These are phyloP conservation scores for Nakaseomyces glabratus DNA, from an alignment of 1,139 yeast species.

Conservation along the genomic window DNA sequence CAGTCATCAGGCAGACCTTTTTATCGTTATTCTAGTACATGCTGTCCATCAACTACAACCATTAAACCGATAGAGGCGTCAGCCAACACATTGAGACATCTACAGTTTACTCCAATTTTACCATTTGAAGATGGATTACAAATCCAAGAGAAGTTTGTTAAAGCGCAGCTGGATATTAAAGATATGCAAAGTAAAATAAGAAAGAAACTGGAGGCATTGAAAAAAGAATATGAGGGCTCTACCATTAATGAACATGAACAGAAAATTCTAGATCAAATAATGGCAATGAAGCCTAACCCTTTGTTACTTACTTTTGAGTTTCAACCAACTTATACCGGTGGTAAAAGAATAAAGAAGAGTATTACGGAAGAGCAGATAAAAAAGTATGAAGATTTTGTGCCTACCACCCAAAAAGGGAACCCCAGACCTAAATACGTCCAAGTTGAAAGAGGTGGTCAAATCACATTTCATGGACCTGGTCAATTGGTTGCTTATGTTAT, in stretches of 20 bases:
- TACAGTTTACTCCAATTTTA: slow-evolving; percentile 47
- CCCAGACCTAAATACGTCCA: slow-evolving; percentile 46
- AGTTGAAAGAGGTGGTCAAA: slow-evolving; percentile 90
- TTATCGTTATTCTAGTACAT: no score
- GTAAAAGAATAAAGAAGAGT: slow-evolving; percentile 59
- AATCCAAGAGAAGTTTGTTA: slow-evolving; percentile 54
- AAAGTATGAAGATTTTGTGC: slow-evolving; percentile 23
- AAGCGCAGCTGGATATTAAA: slow-evolving; percentile 56
- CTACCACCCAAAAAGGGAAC: slow-evolving; percentile 32
- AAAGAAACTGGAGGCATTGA: slow-evolving; percentile 34
- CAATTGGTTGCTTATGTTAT: slow-evolving; percentile 83
- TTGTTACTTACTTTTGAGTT: slow-evolving; percentile 71
- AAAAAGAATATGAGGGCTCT: slow-evolving; percentile 37
- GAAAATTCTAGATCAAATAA: slow-evolving; percentile 37
- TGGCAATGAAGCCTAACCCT: slow-evolving; percentile 51
- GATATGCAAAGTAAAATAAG: slow-evolving; percentile 42
- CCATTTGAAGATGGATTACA: slow-evolving; percentile 50
- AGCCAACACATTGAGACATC: slow-evolving; percentile 44
- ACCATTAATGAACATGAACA: slow-evolving; percentile 39
- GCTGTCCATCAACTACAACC: slow-evolving; percentile 1
- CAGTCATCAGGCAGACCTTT: no score
- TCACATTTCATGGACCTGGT: slow-evolving; percentile 95
- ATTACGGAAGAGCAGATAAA: slow-evolving; percentile 33
- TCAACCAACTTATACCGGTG: slow-evolving; percentile 80
- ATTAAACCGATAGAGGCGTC: slow-evolving; percentile 25